Base-by-base conservation (phyloP, 1,284 basidiomycete species). In the Papiliotrema flavescens region DNA sequence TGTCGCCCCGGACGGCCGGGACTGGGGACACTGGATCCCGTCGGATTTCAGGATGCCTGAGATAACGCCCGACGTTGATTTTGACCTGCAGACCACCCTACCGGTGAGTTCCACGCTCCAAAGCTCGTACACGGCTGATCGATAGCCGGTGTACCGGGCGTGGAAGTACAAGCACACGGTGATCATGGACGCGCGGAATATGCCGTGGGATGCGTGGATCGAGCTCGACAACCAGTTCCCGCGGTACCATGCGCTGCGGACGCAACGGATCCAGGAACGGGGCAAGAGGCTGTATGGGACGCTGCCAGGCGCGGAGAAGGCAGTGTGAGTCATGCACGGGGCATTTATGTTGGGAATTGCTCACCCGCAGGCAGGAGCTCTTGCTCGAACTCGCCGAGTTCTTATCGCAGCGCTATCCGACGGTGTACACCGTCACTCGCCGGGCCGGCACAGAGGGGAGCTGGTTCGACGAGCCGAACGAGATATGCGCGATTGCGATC, bases 381-480 rank as follows among this genome's bases (percentile, higher is more conserved):
- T 39, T 19, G n/a, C 47, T 49, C 13, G 47, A 49, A 20, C 32
- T 49, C 19, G 17, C 47, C 13, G 47, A 49, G 26, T 49, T 37
- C n/a, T 22, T 49, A 4, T 20, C 22, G 13, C 15, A 4, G 4
- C 47, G 47, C n/a, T 49, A 49, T n/a, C 47, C 47, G 15, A 20
- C 24, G 3, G 36, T 49, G 19, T 49, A 49, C 20, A 24, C 17
- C 3, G 47, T 49, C 6, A n/a, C 14, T 3, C 32, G 47, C 7
- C 20, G 47, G 17, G 4, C 3, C 3, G 19, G 6, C 11, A 37
- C 17, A 5, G 15, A 37, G 17, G 47, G 47, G 5, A 49, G 47
- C 47, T 49, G 47, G 47, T 49, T 49, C 47, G 36, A 24, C 20
- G 47, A 49, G 24, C 47, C 47, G 19, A 49, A 49, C 34, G 47